Conservation (phyloP, 352 stramenopile genomes). For the Phytophthora chlamydospora region DNA sequence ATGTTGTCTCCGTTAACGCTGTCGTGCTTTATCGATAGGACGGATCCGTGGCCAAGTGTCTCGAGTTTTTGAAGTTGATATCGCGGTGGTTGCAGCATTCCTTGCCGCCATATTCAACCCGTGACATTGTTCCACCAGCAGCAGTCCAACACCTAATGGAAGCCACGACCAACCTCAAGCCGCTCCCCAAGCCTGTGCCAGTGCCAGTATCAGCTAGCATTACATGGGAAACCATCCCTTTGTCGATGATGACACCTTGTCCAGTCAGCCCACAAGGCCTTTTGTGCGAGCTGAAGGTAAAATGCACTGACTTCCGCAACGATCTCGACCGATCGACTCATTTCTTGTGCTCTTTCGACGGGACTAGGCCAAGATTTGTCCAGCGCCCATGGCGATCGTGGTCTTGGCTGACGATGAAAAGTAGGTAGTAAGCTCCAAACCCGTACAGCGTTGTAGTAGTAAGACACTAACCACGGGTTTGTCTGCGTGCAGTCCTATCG, state of each 20-base stretch:
- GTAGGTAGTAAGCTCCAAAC: conserved; percentile 33
- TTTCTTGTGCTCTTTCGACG: not conserved
- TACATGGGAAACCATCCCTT: conserved; percentile 41
- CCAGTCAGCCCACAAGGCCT: conserved; percentile 34
- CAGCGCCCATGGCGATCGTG: conserved; percentile 53
- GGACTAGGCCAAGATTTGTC: conserved; percentile 39
- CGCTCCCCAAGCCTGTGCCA: conserved; percentile 1
- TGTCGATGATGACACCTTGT: conserved; percentile 45
- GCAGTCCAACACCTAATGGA: conserved; percentile 10
- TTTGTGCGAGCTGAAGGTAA: conserved; percentile 56
- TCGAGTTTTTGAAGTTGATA: conserved; percentile 60
- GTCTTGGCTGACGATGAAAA: conserved; percentile 49
- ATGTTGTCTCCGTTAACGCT: no score
- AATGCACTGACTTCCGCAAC: not conserved
- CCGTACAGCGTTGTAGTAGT: no score
- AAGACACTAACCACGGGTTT: conserved; percentile 11
- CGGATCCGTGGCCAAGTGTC: conserved; percentile 42
- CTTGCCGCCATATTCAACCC: conserved; percentile 23
- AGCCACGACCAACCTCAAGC: conserved; percentile 4
- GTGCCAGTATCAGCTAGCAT: not conserved
- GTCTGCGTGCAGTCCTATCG: conserved; percentile 32
- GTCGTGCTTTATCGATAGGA: conserved; percentile 22
- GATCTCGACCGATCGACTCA: not conserved
- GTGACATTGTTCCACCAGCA: not conserved
- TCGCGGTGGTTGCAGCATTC: conserved; percentile 42